phyloP scores from a whole-genome alignment of 139 green algal genomes.

The Tetratostichococcus sp. region DNA sequence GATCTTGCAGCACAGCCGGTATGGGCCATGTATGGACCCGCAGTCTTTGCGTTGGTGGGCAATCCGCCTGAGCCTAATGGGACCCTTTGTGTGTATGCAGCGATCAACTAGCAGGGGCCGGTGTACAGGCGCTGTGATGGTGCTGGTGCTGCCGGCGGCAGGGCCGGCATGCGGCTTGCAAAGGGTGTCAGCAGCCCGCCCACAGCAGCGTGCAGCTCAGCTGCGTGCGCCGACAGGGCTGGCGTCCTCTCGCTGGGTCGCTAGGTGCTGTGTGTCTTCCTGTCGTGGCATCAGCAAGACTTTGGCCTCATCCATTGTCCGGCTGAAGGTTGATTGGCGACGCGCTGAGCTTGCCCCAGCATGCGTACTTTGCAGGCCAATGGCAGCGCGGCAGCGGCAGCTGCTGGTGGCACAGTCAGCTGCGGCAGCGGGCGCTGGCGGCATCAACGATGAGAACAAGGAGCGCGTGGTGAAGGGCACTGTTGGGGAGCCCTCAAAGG shows the following conservation, averaged over 20 bases:
- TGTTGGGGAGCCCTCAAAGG: constrained; percentile 1
- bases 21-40: too few species aligned
- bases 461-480: constrained; percentile 5
- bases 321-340: neutral
- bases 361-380: neutral
- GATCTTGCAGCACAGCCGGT: too few species aligned
- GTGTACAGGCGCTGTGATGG: neutral
- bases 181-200: too few species aligned
- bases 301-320: neutral
- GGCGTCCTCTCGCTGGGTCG: neutral
- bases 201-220: neutral
- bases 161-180: neutral
- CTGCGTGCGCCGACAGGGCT: neutral
- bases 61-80: too few species aligned
- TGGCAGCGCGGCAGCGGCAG: neutral
- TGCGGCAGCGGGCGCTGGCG: neutral
- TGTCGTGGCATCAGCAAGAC: too few species aligned
- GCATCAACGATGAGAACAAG: neutral
- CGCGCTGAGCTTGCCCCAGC: neutral
- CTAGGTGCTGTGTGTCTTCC: neutral
- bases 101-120: neutral
- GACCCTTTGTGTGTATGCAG: too few species aligned
- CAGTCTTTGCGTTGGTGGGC: too few species aligned
- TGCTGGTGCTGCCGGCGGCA: neutral
- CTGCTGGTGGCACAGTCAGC: neutral